A percentile compares a stretch with the other conserved stretches of the same genome.
Evolutionary conservation across 2,329 filamentous ascomycete species (phyloP).

Genomic region (Colletotrichum sp.): DNA sequence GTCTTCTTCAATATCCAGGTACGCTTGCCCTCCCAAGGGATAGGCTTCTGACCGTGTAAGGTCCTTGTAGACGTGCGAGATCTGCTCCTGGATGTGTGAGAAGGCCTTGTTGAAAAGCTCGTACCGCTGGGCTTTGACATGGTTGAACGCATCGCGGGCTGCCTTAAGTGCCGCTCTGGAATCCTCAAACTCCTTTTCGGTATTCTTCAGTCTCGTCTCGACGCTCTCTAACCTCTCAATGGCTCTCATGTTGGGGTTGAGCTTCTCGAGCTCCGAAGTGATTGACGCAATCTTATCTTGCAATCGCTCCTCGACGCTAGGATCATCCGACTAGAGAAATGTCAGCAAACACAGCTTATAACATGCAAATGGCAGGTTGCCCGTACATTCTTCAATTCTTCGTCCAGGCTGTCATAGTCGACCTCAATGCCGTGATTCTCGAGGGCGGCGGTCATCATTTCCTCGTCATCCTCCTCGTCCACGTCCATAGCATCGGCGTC

Average conservation of each 20-base stretch:
- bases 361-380: neutral
- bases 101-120: conserved; percentile 97
- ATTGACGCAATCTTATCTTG: conserved; percentile 79
- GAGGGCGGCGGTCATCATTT: conserved; percentile 68
- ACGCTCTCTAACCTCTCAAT: conserved; percentile 90
- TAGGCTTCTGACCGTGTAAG: conserved; percentile 91
- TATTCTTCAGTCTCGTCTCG: conserved; percentile 80
- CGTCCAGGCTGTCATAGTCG: conserved; percentile 82
- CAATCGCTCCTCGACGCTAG: conserved; percentile 75
- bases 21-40: conserved; percentile 86
- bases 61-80: conserved; percentile 92
- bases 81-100: conserved; percentile 92
- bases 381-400: conserved; percentile 79
- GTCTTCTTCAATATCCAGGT: conserved; percentile 92
- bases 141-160: conserved; percentile 83
- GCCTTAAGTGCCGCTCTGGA: conserved; percentile 76
- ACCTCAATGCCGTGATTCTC: conserved; percentile 93
- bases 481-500: conserved; percentile 94
- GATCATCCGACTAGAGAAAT: conserved; percentile 64
- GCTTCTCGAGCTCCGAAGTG: conserved; percentile 83
- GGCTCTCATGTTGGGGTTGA: conserved; percentile 96
- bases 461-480: conserved; percentile 70
- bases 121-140: conserved; percentile 80
- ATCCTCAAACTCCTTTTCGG: conserved; percentile 88
- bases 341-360: conserved; percentile 29